Base-by-base conservation (phyloP, 352 stramenopile genomes). In the Phytophthora fragariae region DNA sequence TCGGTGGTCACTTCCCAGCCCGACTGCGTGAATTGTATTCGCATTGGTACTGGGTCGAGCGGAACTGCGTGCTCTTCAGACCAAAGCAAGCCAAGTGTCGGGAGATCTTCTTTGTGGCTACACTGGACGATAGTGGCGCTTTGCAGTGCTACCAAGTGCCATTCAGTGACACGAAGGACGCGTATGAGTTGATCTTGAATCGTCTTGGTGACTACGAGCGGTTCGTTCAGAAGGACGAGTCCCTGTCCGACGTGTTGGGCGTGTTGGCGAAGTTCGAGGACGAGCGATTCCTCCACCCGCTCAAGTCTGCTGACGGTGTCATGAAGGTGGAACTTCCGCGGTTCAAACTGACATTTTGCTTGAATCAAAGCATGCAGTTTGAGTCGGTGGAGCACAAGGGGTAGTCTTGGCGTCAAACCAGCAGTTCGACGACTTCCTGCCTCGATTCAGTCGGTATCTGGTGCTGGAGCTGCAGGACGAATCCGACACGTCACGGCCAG, bases 1-100 rank as follows among this genome's bases (percentile, higher is more conserved):
- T 89, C 0, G n/a, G n/a, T 2, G 1, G 33, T 2, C 21, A 31
- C 1, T 69, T 89, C 35, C 83, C 83, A 60, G 15, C 59, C 9
- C 65, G 68, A 49, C 49, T 88, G 3, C 12, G 44, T 8, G 12
- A 75, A 7, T 24, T 90, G 27, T 80, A 88, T 46, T 84, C 73
- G 1, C 74, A 87, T 3, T 89, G 85, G 83, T 83, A 82, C n/a
- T 90, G 81, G 79, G 52, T 86, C 5, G 73, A 89, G 8, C 3
- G 69, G 9, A 63, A 75, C 0, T 84, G 75, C 37, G 68, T 92
- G 1, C 21, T 90, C 1, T 73, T 89, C 5, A 70, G 80, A 27
- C 70, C 77, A 5, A 74, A 52, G 3, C 37, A 49, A 1, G 63
- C 76, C 1, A 73, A 69, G 2, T 19, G 27, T 31, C 76, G 62